Conservation (phyloP, 768 basidiomycete species). For the Termitomyces titanicus region DNA sequence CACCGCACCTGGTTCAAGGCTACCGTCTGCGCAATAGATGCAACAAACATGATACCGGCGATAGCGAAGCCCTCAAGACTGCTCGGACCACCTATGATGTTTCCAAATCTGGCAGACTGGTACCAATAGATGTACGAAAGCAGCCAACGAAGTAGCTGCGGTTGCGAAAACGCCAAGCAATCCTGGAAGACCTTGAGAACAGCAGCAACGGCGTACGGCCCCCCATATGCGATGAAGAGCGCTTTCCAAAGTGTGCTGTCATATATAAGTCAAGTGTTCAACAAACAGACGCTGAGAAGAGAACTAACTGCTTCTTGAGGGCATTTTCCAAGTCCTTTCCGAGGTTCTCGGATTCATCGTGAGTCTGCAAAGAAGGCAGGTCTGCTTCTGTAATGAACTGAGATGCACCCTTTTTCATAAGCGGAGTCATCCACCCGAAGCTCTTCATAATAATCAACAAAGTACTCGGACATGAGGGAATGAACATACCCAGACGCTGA, state of each 20-base stretch:
- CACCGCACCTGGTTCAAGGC: slow-evolving; percentile 69
- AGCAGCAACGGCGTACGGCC: slow-evolving; percentile 62
- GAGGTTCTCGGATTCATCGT: slow-evolving; percentile 69
- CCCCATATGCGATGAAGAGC: slow-evolving; percentile 74
- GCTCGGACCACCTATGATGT: slow-evolving; percentile 25
- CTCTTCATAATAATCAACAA: slow-evolving; percentile 35
- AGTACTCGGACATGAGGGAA: not conserved
- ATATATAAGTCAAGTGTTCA: not conserved
- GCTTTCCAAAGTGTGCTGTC: slow-evolving; percentile 73
- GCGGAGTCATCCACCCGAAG: slow-evolving; percentile 83
- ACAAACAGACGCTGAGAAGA: not conserved
- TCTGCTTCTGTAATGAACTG: slow-evolving; percentile 82
- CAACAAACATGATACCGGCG: slow-evolving; percentile 74
- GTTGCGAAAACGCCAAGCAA: slow-evolving; percentile 77
- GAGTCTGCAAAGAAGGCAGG: slow-evolving; percentile 65
- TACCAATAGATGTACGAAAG: slow-evolving; percentile 81
- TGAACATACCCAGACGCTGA: slow-evolving; percentile 60
- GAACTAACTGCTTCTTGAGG: slow-evolving; percentile 59
- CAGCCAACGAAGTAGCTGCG: slow-evolving; percentile 77
- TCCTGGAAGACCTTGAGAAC: slow-evolving; percentile 79
- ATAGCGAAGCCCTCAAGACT: slow-evolving; percentile 70
- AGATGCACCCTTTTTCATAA: slow-evolving; percentile 65
- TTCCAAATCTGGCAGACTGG: slow-evolving; percentile 44
- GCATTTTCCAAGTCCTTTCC: slow-evolving; percentile 57
- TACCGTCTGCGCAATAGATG: slow-evolving; percentile 75